Conservation (phyloP, 1,284 basidiomycete genomes). For the Mycosarcoma mackinlayi region DNA sequence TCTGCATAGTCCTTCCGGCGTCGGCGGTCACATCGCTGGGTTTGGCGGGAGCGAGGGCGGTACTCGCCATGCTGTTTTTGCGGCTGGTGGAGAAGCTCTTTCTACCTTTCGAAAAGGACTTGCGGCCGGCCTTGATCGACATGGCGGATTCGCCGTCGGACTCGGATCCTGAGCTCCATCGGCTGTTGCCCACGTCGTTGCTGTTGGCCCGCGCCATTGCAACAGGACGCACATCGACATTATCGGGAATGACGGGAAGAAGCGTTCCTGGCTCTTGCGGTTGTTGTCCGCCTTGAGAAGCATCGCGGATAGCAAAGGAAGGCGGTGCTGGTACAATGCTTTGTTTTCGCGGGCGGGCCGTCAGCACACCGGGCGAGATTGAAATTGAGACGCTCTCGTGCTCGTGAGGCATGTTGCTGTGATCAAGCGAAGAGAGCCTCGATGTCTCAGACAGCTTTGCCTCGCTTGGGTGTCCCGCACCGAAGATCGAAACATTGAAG, state of each 20-base stretch:
- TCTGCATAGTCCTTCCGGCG: conserved; percentile 12
- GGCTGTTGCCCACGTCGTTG: conserved; percentile 31
- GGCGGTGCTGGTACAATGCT: conserved; percentile 40
- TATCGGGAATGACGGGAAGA: conserved; percentile 10
- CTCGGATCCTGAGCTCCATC: conserved; percentile 60
- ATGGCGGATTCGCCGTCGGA: conserved; percentile 35
- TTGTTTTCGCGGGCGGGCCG: conserved; percentile 24
- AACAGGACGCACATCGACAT: conserved; percentile 8
- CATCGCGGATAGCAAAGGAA: conserved; percentile 37
- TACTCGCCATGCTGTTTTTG: conserved; percentile 35
- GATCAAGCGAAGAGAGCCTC: neutral
- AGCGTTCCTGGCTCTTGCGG: neutral
- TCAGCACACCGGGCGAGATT: neutral
- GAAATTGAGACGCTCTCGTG: neutral
- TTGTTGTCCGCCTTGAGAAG: neutral
- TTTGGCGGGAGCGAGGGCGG: neutral
- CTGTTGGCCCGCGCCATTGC: conserved; percentile 6
- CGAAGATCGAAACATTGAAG: conserved; percentile 36
- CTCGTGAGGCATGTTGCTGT: neutral
- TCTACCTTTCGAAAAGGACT: conserved; percentile 34
- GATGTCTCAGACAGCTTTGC: neutral
- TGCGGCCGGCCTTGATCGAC: conserved; percentile 26
- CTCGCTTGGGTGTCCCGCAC: conserved; percentile 7
- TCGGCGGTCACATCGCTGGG: conserved; percentile 9
- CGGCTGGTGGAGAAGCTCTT: conserved; percentile 43